Conservation (phyloP, 768 basidiomycete species). For the Punctularia strigosozonata region DNA sequence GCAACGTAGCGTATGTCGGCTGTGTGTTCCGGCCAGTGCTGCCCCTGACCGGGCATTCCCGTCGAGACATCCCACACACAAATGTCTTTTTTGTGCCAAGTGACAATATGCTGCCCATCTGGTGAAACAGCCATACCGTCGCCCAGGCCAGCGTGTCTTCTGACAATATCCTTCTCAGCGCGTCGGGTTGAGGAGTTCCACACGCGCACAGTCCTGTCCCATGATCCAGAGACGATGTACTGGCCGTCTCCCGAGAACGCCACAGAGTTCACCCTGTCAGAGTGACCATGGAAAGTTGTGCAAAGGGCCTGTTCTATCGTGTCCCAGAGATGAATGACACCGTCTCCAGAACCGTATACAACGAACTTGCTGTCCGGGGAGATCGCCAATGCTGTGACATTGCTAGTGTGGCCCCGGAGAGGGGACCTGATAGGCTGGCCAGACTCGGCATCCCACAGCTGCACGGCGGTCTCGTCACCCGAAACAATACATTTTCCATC, state of each 20-base stretch:
- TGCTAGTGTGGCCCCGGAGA: not conserved
- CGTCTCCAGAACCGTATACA: not conserved
- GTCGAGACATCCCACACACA: no score
- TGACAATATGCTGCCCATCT: no score
- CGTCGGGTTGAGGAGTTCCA: no score
- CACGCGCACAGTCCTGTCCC: no score
- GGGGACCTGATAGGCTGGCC: not conserved
- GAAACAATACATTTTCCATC: slow-evolving; percentile 8
- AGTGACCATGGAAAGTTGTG: slow-evolving; percentile 12
- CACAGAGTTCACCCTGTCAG: slow-evolving; percentile 8
- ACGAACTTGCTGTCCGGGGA: not conserved
- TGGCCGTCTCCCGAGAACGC: slow-evolving; percentile 12
- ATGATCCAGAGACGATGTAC: no score
- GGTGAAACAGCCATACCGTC: no score
- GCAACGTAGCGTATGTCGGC: no score
- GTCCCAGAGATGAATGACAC: not conserved
- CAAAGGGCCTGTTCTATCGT: slow-evolving; percentile 1
- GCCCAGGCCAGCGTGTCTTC: no score
- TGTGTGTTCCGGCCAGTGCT: slow-evolving; percentile 4
- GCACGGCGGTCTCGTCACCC: slow-evolving; percentile 1
- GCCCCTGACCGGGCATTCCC: no score
- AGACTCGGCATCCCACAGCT: slow-evolving; percentile 10
- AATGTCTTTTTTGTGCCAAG: no score
- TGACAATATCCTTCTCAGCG: no score
- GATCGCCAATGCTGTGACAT: not conserved